Base-by-base conservation (phyloP, 768 basidiomycete species). In the Suillus spraguei region DNA sequence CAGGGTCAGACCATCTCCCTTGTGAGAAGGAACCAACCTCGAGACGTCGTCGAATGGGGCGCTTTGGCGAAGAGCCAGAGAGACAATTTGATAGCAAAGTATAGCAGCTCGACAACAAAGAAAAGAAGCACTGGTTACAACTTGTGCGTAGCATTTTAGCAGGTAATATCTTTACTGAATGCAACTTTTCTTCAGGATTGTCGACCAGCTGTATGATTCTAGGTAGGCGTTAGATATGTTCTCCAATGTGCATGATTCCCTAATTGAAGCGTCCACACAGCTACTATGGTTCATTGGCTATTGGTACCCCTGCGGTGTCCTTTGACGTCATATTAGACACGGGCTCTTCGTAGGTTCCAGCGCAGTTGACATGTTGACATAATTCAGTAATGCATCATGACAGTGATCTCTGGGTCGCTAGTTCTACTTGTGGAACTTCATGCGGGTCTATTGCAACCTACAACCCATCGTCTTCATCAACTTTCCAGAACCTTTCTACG, bases 131-230 rank as follows among this genome's bases (percentile, higher is more conserved):
- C 76, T 20, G 86, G 87, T 11, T 81, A 81, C 39, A 86, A 87
- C 69, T 67, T 81, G 86, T 87, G 63, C 20, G 83, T 74, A 22
- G 33, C 36, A 59, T 60, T 22, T 46, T 35, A 24, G 20, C 16
- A 13, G 17, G 44, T n/a, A 35, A 38, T 47, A 2, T 55, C 42
- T 63, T 71, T 28, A 70, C 42, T 9, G 16, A 41, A 13, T 6
- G 33, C 13, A n/a, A 46, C 42, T 39, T 38, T 16, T 17, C 5
- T 47, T 24, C 66, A 92, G 90, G 58, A 73, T 91, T 20, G 80
- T 83, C 20, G 86, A 90, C 68, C 88, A 92, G 74, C 80, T 81
- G 44, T 72, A 78, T 16, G 91, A 93, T 73, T 87, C 89, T 14
- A 85, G 83, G 87, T 87, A 68, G 58, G 80, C 69, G 33, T 33